phyloP scores from a whole-genome alignment of 106 monocot species.

The Allium sativum region DNA sequence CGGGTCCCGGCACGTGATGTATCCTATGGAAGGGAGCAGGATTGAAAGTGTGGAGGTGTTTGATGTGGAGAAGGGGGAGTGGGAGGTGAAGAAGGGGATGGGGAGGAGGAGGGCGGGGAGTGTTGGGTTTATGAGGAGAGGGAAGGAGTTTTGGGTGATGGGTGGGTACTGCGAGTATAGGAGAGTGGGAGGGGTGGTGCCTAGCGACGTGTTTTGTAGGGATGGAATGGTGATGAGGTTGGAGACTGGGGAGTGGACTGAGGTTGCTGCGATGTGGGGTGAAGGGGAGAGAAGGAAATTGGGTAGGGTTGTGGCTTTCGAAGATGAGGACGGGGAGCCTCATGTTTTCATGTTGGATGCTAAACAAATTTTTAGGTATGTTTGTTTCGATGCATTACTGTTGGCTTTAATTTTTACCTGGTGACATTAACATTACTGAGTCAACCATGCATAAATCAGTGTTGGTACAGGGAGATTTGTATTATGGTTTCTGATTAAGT shows the following conservation, averaged over 20 bases:
- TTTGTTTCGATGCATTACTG: background rate
- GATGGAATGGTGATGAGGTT: slow-evolving; percentile 64
- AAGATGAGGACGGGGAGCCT: slow-evolving; percentile 24
- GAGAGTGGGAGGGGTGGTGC: slow-evolving; percentile 56
- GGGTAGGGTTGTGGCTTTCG: slow-evolving; percentile 44
- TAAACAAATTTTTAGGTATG: slow-evolving; percentile 63
- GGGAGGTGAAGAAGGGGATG: slow-evolving; percentile 30
- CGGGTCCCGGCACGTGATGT: slow-evolving; percentile 69
- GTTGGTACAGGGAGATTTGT: too few relatives aligned
- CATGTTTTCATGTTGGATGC: slow-evolving; percentile 69
- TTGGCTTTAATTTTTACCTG: too few relatives aligned
- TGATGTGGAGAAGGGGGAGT: slow-evolving; percentile 23
- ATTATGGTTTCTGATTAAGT: too few relatives aligned
- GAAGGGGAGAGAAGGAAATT: slow-evolving; percentile 65
- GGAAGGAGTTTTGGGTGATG: slow-evolving; percentile 82
- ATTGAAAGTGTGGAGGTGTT: slow-evolving; percentile 38
- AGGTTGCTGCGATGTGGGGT: slow-evolving; percentile 75
- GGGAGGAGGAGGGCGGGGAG: slow-evolving; percentile 54
- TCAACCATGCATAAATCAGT: too few relatives aligned
- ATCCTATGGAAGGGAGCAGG: slow-evolving; percentile 64
- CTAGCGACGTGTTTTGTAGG: slow-evolving; percentile 51
- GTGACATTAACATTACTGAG: too few relatives aligned
- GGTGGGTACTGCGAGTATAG: slow-evolving; percentile 75
- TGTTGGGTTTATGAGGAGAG: slow-evolving; percentile 39
- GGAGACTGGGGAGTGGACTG: slow-evolving; percentile 63